Conservation (phyloP, 2,329 filamentous ascomycete genomes). For the Zymoseptoria brevis region DNA sequence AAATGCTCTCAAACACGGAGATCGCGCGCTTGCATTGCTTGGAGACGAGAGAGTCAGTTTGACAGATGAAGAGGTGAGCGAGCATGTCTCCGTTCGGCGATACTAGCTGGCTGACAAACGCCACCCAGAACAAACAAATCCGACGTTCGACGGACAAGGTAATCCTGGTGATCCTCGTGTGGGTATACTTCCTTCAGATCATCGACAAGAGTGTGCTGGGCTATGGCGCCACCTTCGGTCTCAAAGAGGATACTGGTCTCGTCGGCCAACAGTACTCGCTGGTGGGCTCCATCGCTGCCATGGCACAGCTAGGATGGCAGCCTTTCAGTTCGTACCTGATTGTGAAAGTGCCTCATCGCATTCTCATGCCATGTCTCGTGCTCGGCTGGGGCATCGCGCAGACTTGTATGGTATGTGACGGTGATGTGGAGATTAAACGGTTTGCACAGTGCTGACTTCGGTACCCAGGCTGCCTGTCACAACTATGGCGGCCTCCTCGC, state of each 20-base stretch:
- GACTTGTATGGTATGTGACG: conserved; percentile 40
- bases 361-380: conserved; percentile 56
- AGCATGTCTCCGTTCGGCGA: background rate
- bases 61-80: conserved; percentile 32
- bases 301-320: conserved; percentile 52
- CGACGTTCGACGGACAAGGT: conserved; percentile 53
- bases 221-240: conserved; percentile 42
- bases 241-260: conserved; percentile 38
- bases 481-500: conserved; percentile 53
- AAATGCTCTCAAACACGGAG: conserved; percentile 13
- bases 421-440: background rate
- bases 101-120: background rate
- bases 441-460: background rate
- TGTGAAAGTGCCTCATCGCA: conserved; percentile 56
- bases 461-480: conserved; percentile 42
- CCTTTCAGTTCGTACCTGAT: conserved; percentile 58
- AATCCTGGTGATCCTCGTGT: conserved; percentile 49
- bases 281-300: conserved; percentile 43
- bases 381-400: conserved; percentile 55
- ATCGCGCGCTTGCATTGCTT: conserved; percentile 15
- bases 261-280: conserved; percentile 44
- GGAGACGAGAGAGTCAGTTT: conserved; percentile 24
- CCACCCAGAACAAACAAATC: conserved; percentile 43
- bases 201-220: conserved; percentile 49
- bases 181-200: conserved; percentile 54